Conservation (phyloP, 495 filamentous ascomycete species). For the Terfezia boudieri region DNA sequence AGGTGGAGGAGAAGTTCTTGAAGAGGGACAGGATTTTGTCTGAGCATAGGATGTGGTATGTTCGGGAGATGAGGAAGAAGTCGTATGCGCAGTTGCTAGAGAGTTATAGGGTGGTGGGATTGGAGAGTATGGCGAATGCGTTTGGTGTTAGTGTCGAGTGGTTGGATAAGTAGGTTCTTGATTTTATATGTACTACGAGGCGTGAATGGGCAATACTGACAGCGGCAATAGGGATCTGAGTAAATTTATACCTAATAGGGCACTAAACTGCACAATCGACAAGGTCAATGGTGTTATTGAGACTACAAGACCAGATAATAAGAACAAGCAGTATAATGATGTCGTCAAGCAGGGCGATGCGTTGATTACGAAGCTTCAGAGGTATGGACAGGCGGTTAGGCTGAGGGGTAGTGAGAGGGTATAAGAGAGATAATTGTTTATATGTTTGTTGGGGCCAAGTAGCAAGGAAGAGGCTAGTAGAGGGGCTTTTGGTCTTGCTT, state of each 20-base stretch:
- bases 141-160: constrained; percentile 94
- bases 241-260: constrained; percentile 87
- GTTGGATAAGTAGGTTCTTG: constrained; percentile 52
- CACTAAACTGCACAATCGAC: constrained; percentile 90
- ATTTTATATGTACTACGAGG: not conserved
- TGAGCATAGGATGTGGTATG: constrained; percentile 88
- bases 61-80: constrained; percentile 88
- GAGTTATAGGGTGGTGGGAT: constrained; percentile 85
- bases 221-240: constrained; percentile 51
- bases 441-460: too few species aligned
- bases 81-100: constrained; percentile 95
- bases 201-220: not conserved
- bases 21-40: constrained; percentile 81
- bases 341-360: constrained; percentile 93
- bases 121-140: constrained; percentile 85
- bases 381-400: constrained; percentile 90
- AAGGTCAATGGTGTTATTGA: constrained; percentile 94
- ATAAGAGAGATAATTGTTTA: constrained; percentile 10
- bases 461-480: too few species aligned
- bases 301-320: constrained; percentile 90
- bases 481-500: too few species aligned
- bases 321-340: constrained; percentile 97
- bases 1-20: constrained; percentile 82
- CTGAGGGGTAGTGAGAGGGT: constrained; percentile 83
- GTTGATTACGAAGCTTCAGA: constrained; percentile 94